Percentiles rank a stretch among this genome's conserved stretches.
These are phyloP conservation scores for Annulohypoxylon maeteangense DNA, from an alignment of 495 filamentous ascomycete species.

Conservation along the genomic window DNA sequence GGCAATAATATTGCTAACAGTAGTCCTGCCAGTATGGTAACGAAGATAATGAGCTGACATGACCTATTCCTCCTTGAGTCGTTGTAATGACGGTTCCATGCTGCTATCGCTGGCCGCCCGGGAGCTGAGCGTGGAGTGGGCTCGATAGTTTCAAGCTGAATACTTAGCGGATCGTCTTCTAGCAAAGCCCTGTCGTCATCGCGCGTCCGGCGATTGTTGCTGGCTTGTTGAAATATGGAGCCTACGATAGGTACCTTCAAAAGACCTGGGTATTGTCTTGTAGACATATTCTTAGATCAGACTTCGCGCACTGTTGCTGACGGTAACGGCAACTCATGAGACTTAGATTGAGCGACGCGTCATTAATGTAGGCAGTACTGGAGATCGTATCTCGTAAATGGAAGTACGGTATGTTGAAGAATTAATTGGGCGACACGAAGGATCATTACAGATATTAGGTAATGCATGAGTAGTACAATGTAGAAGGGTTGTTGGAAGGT, in stretches of 20 bases:
- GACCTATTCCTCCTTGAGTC: slow-evolving; percentile 12
- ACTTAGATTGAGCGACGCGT: not conserved
- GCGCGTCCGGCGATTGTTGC: not conserved
- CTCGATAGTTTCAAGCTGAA: slow-evolving; percentile 36
- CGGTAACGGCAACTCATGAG: not conserved
- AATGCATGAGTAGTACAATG: too few species aligned
- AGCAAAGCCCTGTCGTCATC: slow-evolving; percentile 41
- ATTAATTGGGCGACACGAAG: not conserved
- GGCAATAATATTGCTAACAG: slow-evolving; percentile 32
- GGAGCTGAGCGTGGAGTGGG: not conserved
- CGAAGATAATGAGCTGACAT: slow-evolving; percentile 27
- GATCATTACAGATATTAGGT: not conserved
- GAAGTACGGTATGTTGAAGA: not conserved
- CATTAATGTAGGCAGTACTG: not conserved
- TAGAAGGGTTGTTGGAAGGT: slow-evolving; percentile 3
- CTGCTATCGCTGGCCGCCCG: slow-evolving; percentile 2
- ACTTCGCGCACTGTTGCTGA: not conserved
- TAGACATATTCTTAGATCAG: slow-evolving; percentile 21
- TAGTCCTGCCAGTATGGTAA: slow-evolving; percentile 27
- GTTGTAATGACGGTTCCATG: not conserved
- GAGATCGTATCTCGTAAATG: not conserved
- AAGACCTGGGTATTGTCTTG: slow-evolving; percentile 6
- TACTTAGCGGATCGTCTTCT: slow-evolving; percentile 42
- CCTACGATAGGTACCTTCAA: slow-evolving; percentile 25
- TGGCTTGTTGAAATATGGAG: slow-evolving; percentile 12